Percentiles rank a stretch among this genome's conserved stretches.
Conservation (phyloP, 257 asterid genomes). For the Gentiana straminea region DNA sequence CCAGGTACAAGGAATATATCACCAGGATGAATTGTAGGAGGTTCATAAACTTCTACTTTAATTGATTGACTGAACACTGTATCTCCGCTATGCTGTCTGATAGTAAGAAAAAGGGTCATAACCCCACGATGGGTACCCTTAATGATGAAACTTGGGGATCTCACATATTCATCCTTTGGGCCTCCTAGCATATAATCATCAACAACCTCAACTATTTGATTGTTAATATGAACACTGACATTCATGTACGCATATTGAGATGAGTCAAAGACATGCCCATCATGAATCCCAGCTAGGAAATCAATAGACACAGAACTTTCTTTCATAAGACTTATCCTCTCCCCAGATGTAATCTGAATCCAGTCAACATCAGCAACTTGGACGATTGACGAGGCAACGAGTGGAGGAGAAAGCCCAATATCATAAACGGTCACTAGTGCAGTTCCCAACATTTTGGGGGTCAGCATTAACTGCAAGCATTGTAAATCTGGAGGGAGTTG, state of each 20-base stretch:
- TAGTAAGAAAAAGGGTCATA: slow-evolving; percentile 65
- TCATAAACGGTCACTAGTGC: slow-evolving; percentile 69
- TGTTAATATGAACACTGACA: slow-evolving; percentile 52
- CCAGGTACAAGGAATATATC: slow-evolving; percentile 85
- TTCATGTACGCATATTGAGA: slow-evolving; percentile 69
- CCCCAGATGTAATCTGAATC: slow-evolving; percentile 62
- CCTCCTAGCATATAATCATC: slow-evolving; percentile 26
- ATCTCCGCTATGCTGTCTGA: slow-evolving; percentile 56
- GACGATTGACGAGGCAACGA: slow-evolving; percentile 54
- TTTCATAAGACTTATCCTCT: slow-evolving; percentile 55
- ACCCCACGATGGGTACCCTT: slow-evolving; percentile 53
- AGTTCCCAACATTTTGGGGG: slow-evolving; percentile 70
- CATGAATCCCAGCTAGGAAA: slow-evolving; percentile 54
- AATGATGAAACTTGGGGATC: slow-evolving; percentile 45
- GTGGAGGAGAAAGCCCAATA: slow-evolving; percentile 68
- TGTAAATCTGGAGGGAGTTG: slow-evolving; percentile 31
- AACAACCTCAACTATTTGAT: slow-evolving; percentile 42
- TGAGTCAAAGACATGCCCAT: slow-evolving; percentile 54
- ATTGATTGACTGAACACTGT: slow-evolving; percentile 54
- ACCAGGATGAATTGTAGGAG: slow-evolving; percentile 60
- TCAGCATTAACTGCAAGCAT: slow-evolving; percentile 57
- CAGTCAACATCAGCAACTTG: slow-evolving; percentile 87
- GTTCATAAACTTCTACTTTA: slow-evolving; percentile 72
- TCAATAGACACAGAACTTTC: slow-evolving; percentile 46
- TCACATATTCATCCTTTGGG: slow-evolving; percentile 24